Base-by-base conservation (phyloP, 2,329 filamentous ascomycete species). In the Colletotrichum karsti region DNA sequence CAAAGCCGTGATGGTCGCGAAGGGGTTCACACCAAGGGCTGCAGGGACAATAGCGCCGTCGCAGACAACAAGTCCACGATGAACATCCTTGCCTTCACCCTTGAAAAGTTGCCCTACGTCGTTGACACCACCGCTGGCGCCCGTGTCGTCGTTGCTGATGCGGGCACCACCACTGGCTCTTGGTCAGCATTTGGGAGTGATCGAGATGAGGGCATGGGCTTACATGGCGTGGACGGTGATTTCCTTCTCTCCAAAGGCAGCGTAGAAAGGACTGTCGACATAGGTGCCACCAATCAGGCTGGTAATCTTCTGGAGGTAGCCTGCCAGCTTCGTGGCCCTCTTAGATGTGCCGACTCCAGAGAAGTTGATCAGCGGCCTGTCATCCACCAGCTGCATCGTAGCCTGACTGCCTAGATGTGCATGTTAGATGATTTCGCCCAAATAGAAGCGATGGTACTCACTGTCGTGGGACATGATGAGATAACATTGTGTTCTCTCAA, bases 1-100 rank as follows among this genome's bases (percentile, higher is more conserved):
- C 22, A 93, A 82, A 2, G 91, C 90, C 0, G 90, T 86, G 70
- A 92, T 92, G 1, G 90, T 93, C 1, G 90, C 91, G 57, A 91
- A 85, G 0, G 91, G 90, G 72, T 93, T 93, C 2, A 89, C 88
- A 8, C 90, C 85, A 2, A 92, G 80, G 0, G 90, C 85, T 4
- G 85, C 85, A 0, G 91, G 90, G 13, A 92, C 84, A 1, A 88
- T 78, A 3, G 90, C 82, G 10, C 81, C 90, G 73, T 93, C 91
- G 0, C 86, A 87, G 24, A 91, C 87, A 10, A 91, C 81, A 4
- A 92, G 81, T 0, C 90, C 90, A 0, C 80, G 51, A 72, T 92
- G 80, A 0, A 84, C 84, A 28, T 89, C 84, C 1, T 72, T 72
- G 0, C 83, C 83, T 3, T 78, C 72, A 2, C 89, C 89, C 0